phyloP scores from a whole-genome alignment of 495 filamentous ascomycete species.

The Penicillium ucsense region DNA sequence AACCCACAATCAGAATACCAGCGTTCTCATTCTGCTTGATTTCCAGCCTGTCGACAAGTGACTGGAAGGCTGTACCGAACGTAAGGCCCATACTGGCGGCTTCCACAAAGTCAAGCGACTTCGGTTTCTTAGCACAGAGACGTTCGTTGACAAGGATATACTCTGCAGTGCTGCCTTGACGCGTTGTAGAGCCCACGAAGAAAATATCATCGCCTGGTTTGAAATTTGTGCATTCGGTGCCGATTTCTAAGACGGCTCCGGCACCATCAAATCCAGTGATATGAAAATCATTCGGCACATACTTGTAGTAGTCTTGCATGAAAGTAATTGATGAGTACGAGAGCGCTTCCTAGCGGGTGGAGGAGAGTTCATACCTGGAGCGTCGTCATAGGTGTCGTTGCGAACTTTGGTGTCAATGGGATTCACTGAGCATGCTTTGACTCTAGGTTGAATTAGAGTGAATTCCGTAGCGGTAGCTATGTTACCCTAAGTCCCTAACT shows the following conservation, averaged over 20 bases:
- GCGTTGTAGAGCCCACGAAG: conserved; percentile 19
- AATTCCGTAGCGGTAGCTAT: not conserved
- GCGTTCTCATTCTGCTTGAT: conserved; percentile 19
- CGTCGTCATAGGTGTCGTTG: conserved; percentile 22
- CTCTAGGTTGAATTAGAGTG: conserved; percentile 1
- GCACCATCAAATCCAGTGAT: conserved; percentile 25
- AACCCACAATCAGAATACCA: conserved; percentile 16
- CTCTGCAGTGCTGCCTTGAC: conserved; percentile 10
- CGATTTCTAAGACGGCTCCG: conserved; percentile 16
- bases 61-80: conserved; percentile 25
- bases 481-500: not conserved
- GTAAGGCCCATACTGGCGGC: conserved; percentile 26
- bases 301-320: conserved; percentile 16
- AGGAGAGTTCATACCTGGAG: conserved; percentile 9
- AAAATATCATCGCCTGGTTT: conserved; percentile 22
- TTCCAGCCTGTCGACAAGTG: conserved; percentile 24
- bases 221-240: conserved; percentile 14
- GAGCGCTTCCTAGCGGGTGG: not conserved
- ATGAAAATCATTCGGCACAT: conserved; percentile 13
- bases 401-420: conserved; percentile 27
- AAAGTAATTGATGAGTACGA: not conserved
- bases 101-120: conserved; percentile 14
- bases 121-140: conserved; percentile 12
- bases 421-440: conserved; percentile 17
- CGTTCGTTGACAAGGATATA: not conserved